Percentiles rank a stretch among this genome's conserved stretches.
Evolutionary conservation across 176 grass and related monocot species (phyloP).

Genomic region (Rhynchospora breviuscula): DNA sequence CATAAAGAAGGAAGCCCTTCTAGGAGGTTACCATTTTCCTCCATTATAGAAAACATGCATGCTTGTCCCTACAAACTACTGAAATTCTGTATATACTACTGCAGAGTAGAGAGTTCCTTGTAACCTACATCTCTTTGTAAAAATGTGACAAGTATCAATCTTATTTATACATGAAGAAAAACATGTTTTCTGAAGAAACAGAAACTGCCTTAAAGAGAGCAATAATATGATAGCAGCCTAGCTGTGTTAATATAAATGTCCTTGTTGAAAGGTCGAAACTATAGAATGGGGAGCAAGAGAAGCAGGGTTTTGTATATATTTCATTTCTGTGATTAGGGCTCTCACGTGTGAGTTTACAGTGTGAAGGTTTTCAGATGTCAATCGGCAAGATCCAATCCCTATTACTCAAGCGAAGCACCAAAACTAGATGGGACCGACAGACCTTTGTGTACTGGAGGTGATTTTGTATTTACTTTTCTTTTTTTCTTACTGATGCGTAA

Average conservation of each 20-base stretch:
- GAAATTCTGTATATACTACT: neutral
- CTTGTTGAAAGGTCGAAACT: neutral
- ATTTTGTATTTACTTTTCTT: neutral
- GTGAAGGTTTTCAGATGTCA: constrained; percentile 85
- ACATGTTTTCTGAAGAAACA: neutral
- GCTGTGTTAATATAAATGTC: neutral
- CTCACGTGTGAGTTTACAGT: constrained; percentile 42
- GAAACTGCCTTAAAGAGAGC: neutral
- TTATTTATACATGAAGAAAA: too few relatives aligned
- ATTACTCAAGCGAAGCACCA: constrained; percentile 58
- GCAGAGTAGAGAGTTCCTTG: neutral
- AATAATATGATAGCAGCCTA: neutral
- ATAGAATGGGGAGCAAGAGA: neutral
- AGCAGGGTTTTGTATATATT: neutral
- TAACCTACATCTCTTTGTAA: neutral
- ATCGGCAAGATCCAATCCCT: constrained; percentile 58
- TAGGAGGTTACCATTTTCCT: constrained; percentile 44
- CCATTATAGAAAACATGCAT: neutral
- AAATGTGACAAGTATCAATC: neutral
- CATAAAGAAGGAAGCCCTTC: constrained; percentile 42
- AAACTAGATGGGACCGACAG: constrained; percentile 48
- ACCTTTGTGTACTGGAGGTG: constrained; percentile 67
- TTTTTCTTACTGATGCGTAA: neutral
- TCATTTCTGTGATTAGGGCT: constrained; percentile 5
- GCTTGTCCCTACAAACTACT: neutral